These are phyloP conservation scores for Diatrype stigma DNA, from an alignment of 2,329 filamentous ascomycete species.

Conservation along the genomic window DNA sequence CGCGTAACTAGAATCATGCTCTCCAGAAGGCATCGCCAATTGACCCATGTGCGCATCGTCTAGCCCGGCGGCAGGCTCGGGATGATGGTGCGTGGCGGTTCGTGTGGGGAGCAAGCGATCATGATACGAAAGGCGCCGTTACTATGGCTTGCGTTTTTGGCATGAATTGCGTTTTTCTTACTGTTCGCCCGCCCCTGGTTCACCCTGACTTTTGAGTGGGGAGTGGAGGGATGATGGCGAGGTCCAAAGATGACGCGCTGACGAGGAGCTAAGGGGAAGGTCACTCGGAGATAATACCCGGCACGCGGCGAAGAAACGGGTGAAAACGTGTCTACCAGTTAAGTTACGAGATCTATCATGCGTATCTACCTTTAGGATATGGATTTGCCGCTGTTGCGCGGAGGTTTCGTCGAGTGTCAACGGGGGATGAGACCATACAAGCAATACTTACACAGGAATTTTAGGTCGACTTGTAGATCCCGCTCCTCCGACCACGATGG, in stretches of 20 bases:
- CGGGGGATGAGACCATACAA: background rate
- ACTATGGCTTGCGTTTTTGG: background rate
- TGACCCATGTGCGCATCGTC: background rate
- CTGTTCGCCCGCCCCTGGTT: background rate
- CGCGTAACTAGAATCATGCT: background rate
- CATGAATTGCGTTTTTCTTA: background rate
- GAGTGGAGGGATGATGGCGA: background rate
- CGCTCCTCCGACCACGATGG: background rate
- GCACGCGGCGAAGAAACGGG: background rate
- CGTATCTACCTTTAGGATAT: background rate
- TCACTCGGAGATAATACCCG: background rate
- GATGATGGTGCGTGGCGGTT: background rate
- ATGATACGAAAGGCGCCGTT: background rate
- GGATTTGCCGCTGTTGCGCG: background rate
- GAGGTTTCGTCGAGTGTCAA: background rate
- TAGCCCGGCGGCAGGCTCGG: background rate
- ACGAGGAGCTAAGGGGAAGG: background rate
- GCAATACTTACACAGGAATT: background rate
- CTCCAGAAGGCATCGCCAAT: background rate
- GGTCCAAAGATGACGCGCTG: background rate
- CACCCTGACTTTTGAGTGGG: background rate
- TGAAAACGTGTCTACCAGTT: background rate
- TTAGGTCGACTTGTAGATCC: background rate
- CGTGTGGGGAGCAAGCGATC: too few species aligned
- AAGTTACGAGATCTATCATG: background rate